Evolutionary conservation across 2,329 filamentous ascomycete genomes (phyloP).

Genomic region (Curvularia verruculosa): DNA sequence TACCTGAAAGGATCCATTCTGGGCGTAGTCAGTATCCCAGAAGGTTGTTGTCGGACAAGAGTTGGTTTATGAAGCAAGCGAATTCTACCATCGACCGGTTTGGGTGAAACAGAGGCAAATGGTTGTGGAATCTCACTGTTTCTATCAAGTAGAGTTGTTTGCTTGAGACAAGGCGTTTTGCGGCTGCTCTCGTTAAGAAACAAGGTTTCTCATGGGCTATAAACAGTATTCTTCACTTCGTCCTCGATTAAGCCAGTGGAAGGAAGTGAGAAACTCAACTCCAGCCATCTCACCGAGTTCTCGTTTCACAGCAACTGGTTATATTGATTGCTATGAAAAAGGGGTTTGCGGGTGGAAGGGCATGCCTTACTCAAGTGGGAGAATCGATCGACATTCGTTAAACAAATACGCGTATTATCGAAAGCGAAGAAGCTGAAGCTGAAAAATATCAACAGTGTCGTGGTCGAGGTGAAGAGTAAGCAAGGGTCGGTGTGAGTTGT

Average conservation of each 20-base stretch:
- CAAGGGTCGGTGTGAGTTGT: conserved; percentile 27
- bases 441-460: conserved; percentile 20
- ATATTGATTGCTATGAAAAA: conserved; percentile 20
- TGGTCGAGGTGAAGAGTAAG: conserved; percentile 20
- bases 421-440: conserved; percentile 14
- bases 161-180: conserved; percentile 14
- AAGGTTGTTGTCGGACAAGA: conserved; percentile 6
- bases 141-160: conserved; percentile 14
- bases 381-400: conserved; percentile 29
- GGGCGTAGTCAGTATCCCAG: conserved; percentile 23
- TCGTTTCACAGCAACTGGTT: conserved; percentile 16
- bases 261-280: conserved; percentile 16
- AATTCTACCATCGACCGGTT: neutral
- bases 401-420: conserved; percentile 18
- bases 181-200: neutral
- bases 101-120: conserved; percentile 11
- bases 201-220: conserved; percentile 8
- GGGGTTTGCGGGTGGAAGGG: conserved; percentile 22
- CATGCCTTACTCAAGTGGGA: conserved; percentile 32
- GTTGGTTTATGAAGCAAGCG: neutral
- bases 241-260: conserved; percentile 16
- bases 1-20: conserved; percentile 48
- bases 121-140: conserved; percentile 7
- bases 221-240: conserved; percentile 10
- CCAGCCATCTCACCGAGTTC: conserved; percentile 30